Evolutionary conservation across 2,329 filamentous ascomycete species (phyloP), one percentile per base, ranked within the genome.

Genomic region (Sarocladiaceae sp.): DNA sequence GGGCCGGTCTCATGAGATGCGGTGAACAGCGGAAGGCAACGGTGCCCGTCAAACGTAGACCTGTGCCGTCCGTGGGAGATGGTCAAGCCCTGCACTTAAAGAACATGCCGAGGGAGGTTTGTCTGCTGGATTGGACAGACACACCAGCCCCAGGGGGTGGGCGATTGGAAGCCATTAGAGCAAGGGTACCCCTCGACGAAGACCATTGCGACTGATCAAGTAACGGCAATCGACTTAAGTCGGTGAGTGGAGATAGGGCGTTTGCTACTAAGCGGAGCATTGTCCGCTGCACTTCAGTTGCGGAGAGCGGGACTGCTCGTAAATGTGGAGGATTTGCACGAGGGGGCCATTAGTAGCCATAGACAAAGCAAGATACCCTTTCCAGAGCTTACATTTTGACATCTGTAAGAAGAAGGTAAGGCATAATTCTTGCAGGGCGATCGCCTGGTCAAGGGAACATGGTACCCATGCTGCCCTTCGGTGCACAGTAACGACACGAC

Each of bases 321-420:
- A 28, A 44, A 26, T 44, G 40, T 26, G 40, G 40, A 44, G 23
- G 40, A 44, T 22, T 12, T 44, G 40, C 40, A 26, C 7, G 40
- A 44, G 40, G 40, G 40, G 40, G 4, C 40, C 15, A 26, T 20
- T 12, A n/a, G 7, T 15, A n/a, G 26, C 40, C 25, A 44, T 26
- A 40, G 20, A 17, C 37, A 7, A 40, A 23, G 37, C 8, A 23
- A n/a, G n/a, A n/a, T n/a, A n/a, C n/a, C n/a, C n/a, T n/a, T n/a
- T 23, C 17, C 37, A 7, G 12, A 22, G 18, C 37, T 40, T 23
- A 28, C n/a, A n/a, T n/a, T n/a, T n/a, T n/a, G n/a, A n/a, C n/a
- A n/a, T n/a, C n/a, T n/a, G n/a, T n/a, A n/a, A n/a, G n/a, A n/a
- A n/a, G n/a, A n/a, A n/a, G n/a, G n/a, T n/a, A n/a, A n/a, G n/a